Percentiles rank a stretch among this genome's conserved stretches.
Conservation (phyloP, 2,329 filamentous ascomycete species). For the Cryphonectria radicalis region DNA sequence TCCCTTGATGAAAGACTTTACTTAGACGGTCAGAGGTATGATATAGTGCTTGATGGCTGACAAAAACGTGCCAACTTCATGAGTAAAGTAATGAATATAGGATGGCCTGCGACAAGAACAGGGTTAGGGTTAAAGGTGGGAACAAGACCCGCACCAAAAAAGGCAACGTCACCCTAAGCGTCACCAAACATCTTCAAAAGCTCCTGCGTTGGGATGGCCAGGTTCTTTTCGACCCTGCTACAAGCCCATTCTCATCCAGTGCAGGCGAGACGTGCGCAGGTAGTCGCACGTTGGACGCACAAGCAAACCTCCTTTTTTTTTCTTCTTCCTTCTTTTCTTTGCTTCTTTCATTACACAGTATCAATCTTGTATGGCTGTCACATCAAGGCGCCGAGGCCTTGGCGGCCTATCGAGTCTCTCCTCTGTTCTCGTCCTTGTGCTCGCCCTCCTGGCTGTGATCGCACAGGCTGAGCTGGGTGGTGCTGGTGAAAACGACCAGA, state of each 20-base stretch:
- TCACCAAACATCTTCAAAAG: neutral
- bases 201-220: neutral
- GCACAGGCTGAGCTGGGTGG: conserved; percentile 14
- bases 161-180: neutral
- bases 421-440: conserved; percentile 5
- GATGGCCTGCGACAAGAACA: neutral
- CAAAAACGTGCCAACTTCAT: no score
- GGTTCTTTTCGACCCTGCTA: neutral
- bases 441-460: conserved; percentile 9
- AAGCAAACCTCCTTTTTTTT: neutral
- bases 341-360: no score
- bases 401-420: neutral
- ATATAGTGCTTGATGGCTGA: no score
- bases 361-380: conserved; percentile 4
- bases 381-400: neutral
- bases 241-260: neutral
- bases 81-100: no score
- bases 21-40: no score
- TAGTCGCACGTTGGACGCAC: neutral
- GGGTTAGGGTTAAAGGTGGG: neutral
- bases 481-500: neutral
- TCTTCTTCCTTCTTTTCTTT: neutral
- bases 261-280: neutral
- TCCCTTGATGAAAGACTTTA: no score
- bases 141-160: neutral